Conservation (phyloP, 768 basidiomycete species). For the Peribolospora kevripleyi region DNA sequence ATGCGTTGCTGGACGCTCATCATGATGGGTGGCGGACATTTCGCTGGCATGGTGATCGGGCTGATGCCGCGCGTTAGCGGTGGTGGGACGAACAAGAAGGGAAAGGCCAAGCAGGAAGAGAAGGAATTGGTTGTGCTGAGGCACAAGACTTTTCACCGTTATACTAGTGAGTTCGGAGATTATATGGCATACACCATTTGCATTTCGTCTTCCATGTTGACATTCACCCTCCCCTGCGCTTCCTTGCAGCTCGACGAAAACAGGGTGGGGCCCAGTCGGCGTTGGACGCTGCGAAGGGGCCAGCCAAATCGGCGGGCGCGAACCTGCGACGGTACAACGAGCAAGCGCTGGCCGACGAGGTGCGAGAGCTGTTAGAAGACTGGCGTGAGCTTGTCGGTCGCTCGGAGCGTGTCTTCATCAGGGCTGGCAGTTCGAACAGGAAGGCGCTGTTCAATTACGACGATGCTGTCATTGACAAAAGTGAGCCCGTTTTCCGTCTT, state of each 20-base stretch:
- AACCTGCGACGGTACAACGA: conserved; percentile 84
- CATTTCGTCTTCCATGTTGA: background rate
- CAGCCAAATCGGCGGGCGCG: conserved; percentile 83
- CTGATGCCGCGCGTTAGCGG: conserved; percentile 11
- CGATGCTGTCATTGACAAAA: conserved; percentile 45
- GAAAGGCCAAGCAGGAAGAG: conserved; percentile 35
- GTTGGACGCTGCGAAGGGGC: conserved; percentile 80
- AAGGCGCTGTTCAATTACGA: conserved; percentile 80
- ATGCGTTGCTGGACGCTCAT: conserved; percentile 57
- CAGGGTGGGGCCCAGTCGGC: conserved; percentile 85
- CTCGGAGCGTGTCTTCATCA: conserved; percentile 80
- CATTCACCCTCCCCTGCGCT: no score
- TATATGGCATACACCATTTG: background rate
- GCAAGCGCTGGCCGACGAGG: conserved; percentile 81
- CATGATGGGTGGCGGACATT: conserved; percentile 94
- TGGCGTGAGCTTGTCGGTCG: conserved; percentile 67
- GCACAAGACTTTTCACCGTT: conserved; percentile 94
- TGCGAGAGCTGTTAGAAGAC: conserved; percentile 50
- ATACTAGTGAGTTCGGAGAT: conserved; percentile 49
- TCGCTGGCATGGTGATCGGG: conserved; percentile 63
- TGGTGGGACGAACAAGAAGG: conserved; percentile 15
- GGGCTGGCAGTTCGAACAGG: conserved; percentile 66
- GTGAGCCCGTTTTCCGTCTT: conserved; percentile 12
- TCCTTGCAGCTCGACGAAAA: conserved; percentile 55
- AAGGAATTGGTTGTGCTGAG: conserved; percentile 55